Evolutionary conservation across 2,329 filamentous ascomycete genomes (phyloP).

Genomic region (Diaporthe vaccinii): DNA sequence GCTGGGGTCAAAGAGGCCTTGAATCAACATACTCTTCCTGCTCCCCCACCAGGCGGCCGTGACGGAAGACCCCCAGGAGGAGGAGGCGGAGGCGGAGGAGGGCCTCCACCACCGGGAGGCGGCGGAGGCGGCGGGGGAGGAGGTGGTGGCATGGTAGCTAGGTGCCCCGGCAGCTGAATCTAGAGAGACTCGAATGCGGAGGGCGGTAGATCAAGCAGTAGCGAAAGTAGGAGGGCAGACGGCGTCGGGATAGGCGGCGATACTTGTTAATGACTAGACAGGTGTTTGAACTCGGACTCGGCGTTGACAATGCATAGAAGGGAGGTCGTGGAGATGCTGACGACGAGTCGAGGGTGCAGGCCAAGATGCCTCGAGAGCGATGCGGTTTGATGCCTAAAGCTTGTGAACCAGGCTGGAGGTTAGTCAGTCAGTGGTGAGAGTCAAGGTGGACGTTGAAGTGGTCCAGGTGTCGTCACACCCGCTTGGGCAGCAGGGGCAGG

Average conservation of each 20-base stretch:
- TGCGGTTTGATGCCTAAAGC: conserved; percentile 28
- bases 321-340: background rate
- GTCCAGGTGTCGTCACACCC: conserved; percentile 27
- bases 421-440: background rate
- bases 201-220: background rate
- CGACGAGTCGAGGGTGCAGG: background rate
- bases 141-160: conserved; percentile 61
- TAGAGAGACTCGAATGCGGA: background rate
- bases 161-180: background rate
- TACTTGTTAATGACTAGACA: conserved; percentile 18
- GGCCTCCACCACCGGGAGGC: conserved; percentile 66
- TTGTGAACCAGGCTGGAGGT: background rate
- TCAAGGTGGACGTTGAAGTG: background rate
- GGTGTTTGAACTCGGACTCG: conserved; percentile 6
- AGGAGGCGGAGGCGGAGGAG: conserved; percentile 76
- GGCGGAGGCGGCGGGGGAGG: conserved; percentile 80
- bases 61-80: conserved; percentile 67
- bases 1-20: background rate
- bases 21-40: conserved; percentile 71
- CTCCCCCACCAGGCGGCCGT: conserved; percentile 67
- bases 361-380: background rate
- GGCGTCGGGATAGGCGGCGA: background rate
- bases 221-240: background rate
- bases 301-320: background rate
- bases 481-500: conserved; percentile 6